phyloP scores from a whole-genome alignment of 495 filamentous ascomycete genomes.

The Hyaloscypha variabilis region DNA sequence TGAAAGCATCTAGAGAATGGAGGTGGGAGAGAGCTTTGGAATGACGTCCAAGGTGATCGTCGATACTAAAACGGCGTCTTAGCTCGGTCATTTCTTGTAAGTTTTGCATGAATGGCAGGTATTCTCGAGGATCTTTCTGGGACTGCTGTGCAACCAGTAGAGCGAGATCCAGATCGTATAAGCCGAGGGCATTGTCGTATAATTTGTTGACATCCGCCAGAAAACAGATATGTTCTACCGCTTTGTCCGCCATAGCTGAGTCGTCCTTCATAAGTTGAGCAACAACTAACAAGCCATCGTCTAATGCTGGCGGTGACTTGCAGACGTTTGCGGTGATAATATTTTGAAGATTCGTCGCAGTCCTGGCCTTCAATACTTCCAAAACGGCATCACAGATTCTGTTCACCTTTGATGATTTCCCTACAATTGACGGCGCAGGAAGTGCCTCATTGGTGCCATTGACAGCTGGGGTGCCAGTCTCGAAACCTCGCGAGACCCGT shows the following conservation, averaged over 20 bases:
- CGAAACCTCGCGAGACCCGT: slow-evolving; percentile 30
- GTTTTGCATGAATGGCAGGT: slow-evolving; percentile 89
- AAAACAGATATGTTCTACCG: slow-evolving; percentile 96
- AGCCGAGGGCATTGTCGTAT: slow-evolving; percentile 87
- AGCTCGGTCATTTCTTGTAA: slow-evolving; percentile 72
- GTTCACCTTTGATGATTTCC: slow-evolving; percentile 69
- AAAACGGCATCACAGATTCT: slow-evolving; percentile 87
- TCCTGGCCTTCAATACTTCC: slow-evolving; percentile 59
- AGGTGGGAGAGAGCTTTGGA: slow-evolving; percentile 79
- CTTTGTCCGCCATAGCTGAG: slow-evolving; percentile 72
- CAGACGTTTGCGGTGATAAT: slow-evolving; percentile 93
- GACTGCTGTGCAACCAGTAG: slow-evolving; percentile 93
- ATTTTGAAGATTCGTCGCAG: slow-evolving; percentile 80
- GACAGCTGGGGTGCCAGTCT: slow-evolving; percentile 26
- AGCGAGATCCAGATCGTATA: slow-evolving; percentile 90
- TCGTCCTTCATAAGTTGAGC: slow-evolving; percentile 70
- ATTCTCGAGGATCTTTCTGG: slow-evolving; percentile 94
- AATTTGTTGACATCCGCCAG: slow-evolving; percentile 89
- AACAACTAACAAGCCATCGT: slow-evolving; percentile 80
- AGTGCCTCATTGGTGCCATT: slow-evolving; percentile 14
- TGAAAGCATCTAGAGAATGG: slow-evolving; percentile 57
- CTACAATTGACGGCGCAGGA: not conserved
- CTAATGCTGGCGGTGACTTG: slow-evolving; percentile 87
- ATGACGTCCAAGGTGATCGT: slow-evolving; percentile 78
- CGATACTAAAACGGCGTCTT: slow-evolving; percentile 79